Percentiles rank a stretch among this genome's conserved stretches.
Conservation (phyloP, 2,329 filamentous ascomycete species). For the Fusarium sublunatum region DNA sequence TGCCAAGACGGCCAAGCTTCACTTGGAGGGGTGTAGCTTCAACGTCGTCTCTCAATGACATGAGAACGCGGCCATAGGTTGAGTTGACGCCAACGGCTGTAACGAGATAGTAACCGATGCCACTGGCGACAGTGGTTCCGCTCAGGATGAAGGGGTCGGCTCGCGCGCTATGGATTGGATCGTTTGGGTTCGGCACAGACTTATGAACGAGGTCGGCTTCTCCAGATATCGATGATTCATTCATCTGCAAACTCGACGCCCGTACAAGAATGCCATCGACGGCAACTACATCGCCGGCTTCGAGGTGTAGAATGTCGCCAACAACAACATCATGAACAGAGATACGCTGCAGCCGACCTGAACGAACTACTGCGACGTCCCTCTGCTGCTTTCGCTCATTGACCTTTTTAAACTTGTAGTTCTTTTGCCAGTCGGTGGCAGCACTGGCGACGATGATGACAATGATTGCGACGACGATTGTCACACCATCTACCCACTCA, state of each 20-base stretch:
- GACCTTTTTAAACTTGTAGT: conserved; percentile 81
- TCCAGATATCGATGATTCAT: conserved; percentile 81
- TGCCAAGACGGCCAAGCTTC: conserved; percentile 80
- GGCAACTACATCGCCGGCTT: conserved; percentile 77
- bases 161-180: conserved; percentile 60
- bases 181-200: conserved; percentile 67
- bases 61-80: conserved; percentile 80
- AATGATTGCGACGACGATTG: conserved; percentile 79
- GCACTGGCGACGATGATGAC: conserved; percentile 82
- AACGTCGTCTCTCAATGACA: conserved; percentile 80
- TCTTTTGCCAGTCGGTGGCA: conserved; percentile 86
- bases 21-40: conserved; percentile 82
- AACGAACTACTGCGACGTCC: conserved; percentile 79
- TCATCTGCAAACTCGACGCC: conserved; percentile 66
- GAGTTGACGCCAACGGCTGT: conserved; percentile 80
- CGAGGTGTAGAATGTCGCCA: conserved; percentile 78
- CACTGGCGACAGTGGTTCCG: conserved; percentile 80
- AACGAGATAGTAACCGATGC: conserved; percentile 79
- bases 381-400: conserved; percentile 84
- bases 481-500: conserved; percentile 85
- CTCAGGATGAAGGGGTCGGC: conserved; percentile 85
- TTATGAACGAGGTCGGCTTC: conserved; percentile 81
- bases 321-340: conserved; percentile 78
- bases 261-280: conserved; percentile 76
- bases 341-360: conserved; percentile 75